Evolutionary conservation across 2,329 filamentous ascomycete genomes (phyloP), one percentile per base, ranked within the genome.

Genomic region (Davidsoniella virescens): DNA sequence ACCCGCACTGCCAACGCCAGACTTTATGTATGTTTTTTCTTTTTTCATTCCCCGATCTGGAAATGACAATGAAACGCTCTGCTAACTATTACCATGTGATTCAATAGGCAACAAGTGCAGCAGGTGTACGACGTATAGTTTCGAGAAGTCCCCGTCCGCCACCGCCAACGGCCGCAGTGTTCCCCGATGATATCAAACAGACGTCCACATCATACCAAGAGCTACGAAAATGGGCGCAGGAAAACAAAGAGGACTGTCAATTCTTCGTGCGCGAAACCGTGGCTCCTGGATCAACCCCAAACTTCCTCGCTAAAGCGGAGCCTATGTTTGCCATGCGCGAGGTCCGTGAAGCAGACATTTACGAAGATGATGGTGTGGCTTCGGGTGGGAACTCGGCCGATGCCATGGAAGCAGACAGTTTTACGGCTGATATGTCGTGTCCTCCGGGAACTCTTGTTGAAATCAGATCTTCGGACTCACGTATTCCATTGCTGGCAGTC

Each of bases 401-500:
- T 8, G 41, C 38, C 14, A 16, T 36, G 14, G 39, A 44, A 3
- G 38, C 20, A 9, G 37, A 40, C 7, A 26, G 37, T 12, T 20
- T 38, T 6, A 16, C 37, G 2, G 29, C 29, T 26, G 37, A 48
- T 17, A 37, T 45, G 48, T 12, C 40, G 26, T 42, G 23, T 49
- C n/a, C 26, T 4, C 47, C 44, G 1, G 53, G 53, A 9, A 52
- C 50, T 12, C 47, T 55, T 17, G 50, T 55, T 9, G 54, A 55
- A 37, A 40, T 54, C 10, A 65, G 63, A 36, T 60, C 60, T 26
- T 56, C 61, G 7, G 60, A 63, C n/a, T 67, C 66, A 9, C 63
- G 70, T 23, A 61, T 69, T 17, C 68, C 70, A 4, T 54, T 74
- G 14, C 63, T 78, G 42, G 75, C 67, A 10, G 59, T 79, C 42